phyloP scores from a whole-genome alignment of 163 green algal species.

The Trebouxia gelatinosa region DNA sequence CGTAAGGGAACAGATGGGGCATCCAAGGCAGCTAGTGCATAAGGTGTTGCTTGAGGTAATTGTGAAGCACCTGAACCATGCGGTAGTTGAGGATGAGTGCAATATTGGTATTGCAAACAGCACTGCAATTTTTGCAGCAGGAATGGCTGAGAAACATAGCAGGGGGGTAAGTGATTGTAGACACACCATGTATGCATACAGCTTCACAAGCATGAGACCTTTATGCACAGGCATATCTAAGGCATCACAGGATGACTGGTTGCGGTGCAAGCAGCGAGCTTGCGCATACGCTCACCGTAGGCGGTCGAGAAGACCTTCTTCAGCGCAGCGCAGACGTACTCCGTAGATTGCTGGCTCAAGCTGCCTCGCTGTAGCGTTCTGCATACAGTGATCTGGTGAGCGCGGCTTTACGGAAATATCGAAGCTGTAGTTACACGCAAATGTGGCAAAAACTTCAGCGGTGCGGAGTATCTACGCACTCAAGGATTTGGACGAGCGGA shows the following conservation, averaged over 20 bases:
- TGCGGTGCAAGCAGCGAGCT: neutral
- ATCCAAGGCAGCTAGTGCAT: slow-evolving; percentile 1
- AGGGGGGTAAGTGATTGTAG: no score
- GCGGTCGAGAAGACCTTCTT: slow-evolving; percentile 19
- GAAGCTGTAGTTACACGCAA: no score
- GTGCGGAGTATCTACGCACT: neutral
- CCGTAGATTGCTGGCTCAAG: neutral
- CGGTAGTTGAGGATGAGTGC: no score
- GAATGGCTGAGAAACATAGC: no score
- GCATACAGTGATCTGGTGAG: no score
- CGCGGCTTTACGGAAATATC: no score
- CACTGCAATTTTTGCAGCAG: no score
- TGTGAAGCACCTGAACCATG: neutral
- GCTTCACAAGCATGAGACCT: no score
- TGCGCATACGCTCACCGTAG: neutral
- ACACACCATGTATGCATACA: no score
- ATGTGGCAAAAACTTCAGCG: neutral
- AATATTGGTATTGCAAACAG: no score
- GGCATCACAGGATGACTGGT: neutral
- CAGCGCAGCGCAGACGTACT: neutral
- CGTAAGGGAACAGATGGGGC: neutral
- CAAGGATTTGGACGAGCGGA: slow-evolving; percentile 12
- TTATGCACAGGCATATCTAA: neutral
- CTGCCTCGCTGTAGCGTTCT: slow-evolving; percentile 13
- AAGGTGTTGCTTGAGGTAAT: slow-evolving; percentile 4